Base-by-base conservation (phyloP, 305 asterid species). In the Lippia alba region DNA sequence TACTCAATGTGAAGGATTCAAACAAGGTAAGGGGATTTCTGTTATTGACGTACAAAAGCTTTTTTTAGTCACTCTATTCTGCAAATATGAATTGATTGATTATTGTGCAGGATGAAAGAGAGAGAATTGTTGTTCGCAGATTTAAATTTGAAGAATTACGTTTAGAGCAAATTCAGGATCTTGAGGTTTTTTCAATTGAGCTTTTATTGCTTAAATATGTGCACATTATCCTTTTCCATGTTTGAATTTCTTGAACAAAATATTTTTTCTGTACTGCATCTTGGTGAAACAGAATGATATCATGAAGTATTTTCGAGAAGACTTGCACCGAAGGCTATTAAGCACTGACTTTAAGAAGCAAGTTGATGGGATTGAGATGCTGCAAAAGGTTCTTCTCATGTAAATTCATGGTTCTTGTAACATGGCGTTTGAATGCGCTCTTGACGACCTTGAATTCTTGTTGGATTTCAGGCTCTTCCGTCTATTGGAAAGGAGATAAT, bases 331-430 rank as follows among this genome's bases (percentile, higher is more conserved):
- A 72, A 87, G 96, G 83, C 91, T 92, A 68, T 78, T 95, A 56
- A 90, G 96, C 78, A 68, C 89, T 0, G 99, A 95, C 87, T 95
- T 95, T 72, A 95, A 92, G 83, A 95, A 92, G 80, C 99, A 95
- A 86, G 97, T 95, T 82, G 99, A 95, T 78, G 99, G 96, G 79
- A 88, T 95, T 75, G 99, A 95, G 89, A 95, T 95, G 94, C 84
- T 95, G 62, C 99, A 95, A 64, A 95, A 90, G 98, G 99, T 95
- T 78, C 66, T 67, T 75, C 41, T 18, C 41, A 56, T 49, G 16
- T 63, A 56, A 32, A 20, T 72, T 50, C 39, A 63, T 12, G 33
- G 39, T 61, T 55, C 61, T 60, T 17, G 60, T 72, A 60, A 45
- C 53, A 60, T 74, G 72, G 62, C 64, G 46, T 67, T 62, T 56